A percentile compares a stretch with the other conserved stretches of the same genome.
phyloP scores from a whole-genome alignment of 2,329 filamentous ascomycete genomes.

The Volutella citrinella region DNA sequence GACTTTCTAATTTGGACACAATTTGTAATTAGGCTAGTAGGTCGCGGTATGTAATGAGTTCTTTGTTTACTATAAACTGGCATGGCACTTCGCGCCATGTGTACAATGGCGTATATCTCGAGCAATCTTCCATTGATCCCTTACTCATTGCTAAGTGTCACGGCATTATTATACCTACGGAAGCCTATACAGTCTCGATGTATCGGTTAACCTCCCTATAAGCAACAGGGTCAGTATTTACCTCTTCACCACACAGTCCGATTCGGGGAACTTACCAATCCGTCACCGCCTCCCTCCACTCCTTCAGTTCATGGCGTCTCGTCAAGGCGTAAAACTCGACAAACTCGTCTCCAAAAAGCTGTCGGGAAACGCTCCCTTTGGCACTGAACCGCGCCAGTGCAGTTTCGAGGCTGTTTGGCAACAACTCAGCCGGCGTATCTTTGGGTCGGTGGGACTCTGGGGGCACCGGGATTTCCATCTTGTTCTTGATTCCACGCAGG shows the following conservation, averaged over 20 bases:
- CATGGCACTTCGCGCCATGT: no score
- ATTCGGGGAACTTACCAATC: conserved; percentile 76
- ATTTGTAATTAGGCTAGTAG: no score
- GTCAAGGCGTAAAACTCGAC: conserved; percentile 66
- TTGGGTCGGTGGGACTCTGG: no score
- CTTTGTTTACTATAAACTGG: no score
- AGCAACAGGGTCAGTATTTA: not conserved
- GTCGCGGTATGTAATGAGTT: no score
- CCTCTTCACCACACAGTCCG: not conserved
- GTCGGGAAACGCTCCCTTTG: conserved; percentile 65
- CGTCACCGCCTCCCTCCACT: conserved; percentile 77
- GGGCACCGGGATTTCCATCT: no score
- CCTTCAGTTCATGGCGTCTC: conserved; percentile 66
- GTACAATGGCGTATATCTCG: no score
- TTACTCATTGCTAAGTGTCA: no score
- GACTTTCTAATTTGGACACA: no score
- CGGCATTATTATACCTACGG: conserved; percentile 5
- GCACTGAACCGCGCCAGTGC: conserved; percentile 62
- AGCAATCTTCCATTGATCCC: no score
- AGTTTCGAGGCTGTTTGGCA: conserved; percentile 67
- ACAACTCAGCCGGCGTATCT: no score
- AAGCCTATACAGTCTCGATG: conserved; percentile 6
- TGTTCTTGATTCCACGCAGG: conserved; percentile 70
- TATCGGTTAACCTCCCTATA: conserved; percentile 8
- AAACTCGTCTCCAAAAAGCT: conserved; percentile 70